Evolutionary conservation across 2,329 filamentous ascomycete genomes (phyloP), one percentile per base, ranked within the genome.

Genomic region (Dactylellina parvicollis): DNA sequence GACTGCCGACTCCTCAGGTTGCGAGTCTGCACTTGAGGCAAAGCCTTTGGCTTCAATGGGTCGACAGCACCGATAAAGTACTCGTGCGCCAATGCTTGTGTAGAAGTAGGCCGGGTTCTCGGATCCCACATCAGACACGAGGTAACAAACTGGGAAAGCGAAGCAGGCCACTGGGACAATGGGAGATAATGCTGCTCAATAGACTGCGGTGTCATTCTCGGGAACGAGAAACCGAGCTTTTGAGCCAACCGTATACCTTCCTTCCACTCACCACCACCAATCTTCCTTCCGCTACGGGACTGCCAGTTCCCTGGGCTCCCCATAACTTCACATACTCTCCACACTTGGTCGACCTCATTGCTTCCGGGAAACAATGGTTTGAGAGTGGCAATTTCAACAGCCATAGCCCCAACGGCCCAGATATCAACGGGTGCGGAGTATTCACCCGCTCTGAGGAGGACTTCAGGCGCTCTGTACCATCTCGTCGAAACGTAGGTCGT

Each of bases 91-190:
- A 99, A 83, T n/a, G 95, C 94, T 81, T 99, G 93, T 0, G 90
- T 89, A 1, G 94, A 97, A 2, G 93, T 98, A 46, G 95, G 95
- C 73, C 95, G 87, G 79, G 84, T 88, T 83, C 93, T 96, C 9
- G 95, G 95, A 81, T 99, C 95, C 95, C 95, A 99, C 91, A 98
- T 95, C 76, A 99, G 82, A 81, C 95, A 99, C 92, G 92, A 97
- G 14, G 95, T 99, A 70, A 99, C 95, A 79, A 99, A 98, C 70
- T 96, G 88, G 78, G 90, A 90, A 62, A 99, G 85, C 18, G 92
- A 90, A 1, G 89, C 83, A 4, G 95, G 95, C 95, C 95, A 99
- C 79, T 96, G 92, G 14, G 95, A 92, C 24, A 90, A 81, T 79
- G 92, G 92, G 5, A 99, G 85, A 40, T 73, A 73, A 24, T 73